Conservation (phyloP, 177 flowering plant genomes). For the Vitis hybrid region DNA sequence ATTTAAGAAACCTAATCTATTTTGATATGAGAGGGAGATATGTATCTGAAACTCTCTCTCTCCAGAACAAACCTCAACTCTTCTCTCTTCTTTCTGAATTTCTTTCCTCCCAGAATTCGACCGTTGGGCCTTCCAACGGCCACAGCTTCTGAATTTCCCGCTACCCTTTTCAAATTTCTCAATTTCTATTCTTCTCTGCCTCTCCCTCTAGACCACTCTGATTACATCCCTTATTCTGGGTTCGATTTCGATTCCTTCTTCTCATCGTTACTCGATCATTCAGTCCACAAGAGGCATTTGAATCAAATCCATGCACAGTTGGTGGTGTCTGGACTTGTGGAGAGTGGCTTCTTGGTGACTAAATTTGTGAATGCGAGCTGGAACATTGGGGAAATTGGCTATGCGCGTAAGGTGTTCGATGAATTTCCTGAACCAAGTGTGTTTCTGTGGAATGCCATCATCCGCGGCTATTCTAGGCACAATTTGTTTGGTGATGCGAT, state of each 20-base stretch:
- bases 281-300: constrained; percentile 31
- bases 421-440: constrained; percentile 45
- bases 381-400: constrained; percentile 32
- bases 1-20: no score
- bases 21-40: background rate
- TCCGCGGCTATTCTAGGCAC: constrained; percentile 38
- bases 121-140: constrained; percentile 3
- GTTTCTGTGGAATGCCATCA: constrained; percentile 53
- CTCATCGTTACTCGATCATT: constrained; percentile 35
- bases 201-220: constrained; percentile 11
- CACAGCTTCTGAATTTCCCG: constrained; percentile 12
- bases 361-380: constrained; percentile 35
- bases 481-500: constrained; percentile 28
- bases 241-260: constrained; percentile 26
- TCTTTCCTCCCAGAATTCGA: constrained; percentile 14
- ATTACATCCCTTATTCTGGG: background rate
- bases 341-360: constrained; percentile 33
- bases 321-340: constrained; percentile 25
- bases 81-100: background rate
- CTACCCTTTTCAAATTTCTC: constrained; percentile 2
- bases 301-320: constrained; percentile 44
- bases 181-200: constrained; percentile 11
- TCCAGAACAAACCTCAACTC: background rate
- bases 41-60: constrained; percentile 17
- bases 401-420: constrained; percentile 51